These are phyloP conservation scores for Crithidia mellificae DNA, from an alignment of 208 protist species.

Conservation along the genomic window DNA sequence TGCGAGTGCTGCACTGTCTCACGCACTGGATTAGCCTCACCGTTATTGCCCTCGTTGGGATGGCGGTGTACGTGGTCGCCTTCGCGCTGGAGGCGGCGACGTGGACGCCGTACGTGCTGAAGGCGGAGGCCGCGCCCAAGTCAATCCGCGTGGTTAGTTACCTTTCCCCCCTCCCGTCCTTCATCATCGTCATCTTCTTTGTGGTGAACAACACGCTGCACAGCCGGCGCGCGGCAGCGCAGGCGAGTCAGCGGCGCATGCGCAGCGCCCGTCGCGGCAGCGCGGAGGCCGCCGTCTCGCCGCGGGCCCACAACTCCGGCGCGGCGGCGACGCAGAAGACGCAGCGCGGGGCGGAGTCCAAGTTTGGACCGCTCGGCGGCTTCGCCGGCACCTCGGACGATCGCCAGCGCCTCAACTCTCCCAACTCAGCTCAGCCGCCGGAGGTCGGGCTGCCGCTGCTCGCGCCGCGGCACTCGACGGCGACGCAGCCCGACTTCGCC, in stretches of 20 bases:
- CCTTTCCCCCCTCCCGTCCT: constrained; percentile 20
- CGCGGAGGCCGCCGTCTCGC: neutral
- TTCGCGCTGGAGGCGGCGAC: constrained; percentile 24
- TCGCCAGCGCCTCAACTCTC: neutral
- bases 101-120: constrained; percentile 18
- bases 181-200: constrained; percentile 24
- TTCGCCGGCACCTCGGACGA: neutral
- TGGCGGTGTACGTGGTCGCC: constrained; percentile 31
- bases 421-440: neutral
- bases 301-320: no score
- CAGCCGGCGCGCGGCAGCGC: neutral
- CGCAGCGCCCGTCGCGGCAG: neutral
- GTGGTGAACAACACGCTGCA: neutral
- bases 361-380: neutral
- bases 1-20: constrained; percentile 21
- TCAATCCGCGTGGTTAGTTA: constrained; percentile 29
- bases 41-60: constrained; percentile 18
- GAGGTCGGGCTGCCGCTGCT: neutral
- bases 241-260: neutral
- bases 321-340: neutral
- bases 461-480: neutral
- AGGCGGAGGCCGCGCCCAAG: neutral
- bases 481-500: neutral
- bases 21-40: constrained; percentile 29
- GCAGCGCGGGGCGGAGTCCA: neutral